Evolutionary conservation across 805 yeast genomes (phyloP).

Genomic region (Candida verbasci): DNA sequence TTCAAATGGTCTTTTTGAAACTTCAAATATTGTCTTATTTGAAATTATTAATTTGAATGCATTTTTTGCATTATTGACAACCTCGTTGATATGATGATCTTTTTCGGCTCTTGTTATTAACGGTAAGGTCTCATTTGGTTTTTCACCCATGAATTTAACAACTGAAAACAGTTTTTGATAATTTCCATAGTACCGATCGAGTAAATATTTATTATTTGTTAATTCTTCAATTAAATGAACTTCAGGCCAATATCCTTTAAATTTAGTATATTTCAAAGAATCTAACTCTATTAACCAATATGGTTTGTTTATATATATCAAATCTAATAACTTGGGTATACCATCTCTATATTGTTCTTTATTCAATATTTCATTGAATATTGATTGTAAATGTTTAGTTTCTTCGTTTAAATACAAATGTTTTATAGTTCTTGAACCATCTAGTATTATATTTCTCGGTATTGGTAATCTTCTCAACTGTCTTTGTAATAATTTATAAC

Average conservation of each 20-base stretch:
- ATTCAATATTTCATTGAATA: constrained; percentile 22
- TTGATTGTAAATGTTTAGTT: constrained; percentile 4
- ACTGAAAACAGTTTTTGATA: neutral
- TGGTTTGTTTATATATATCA: constrained; percentile 18
- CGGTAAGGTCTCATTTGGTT: neutral
- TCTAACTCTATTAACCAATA: constrained; percentile 19
- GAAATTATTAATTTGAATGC: constrained; percentile 18
- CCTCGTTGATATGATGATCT: neutral
- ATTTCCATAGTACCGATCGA: constrained; percentile 1
- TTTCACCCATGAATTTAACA: neutral
- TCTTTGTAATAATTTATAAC: constrained; percentile 4
- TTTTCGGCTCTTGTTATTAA: neutral
- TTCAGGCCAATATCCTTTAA: constrained; percentile 30
- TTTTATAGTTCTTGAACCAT: constrained; percentile 1
- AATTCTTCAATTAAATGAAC: constrained; percentile 27
- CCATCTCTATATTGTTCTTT: constrained; percentile 20
- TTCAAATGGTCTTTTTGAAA: constrained; percentile 27
- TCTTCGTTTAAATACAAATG: neutral
- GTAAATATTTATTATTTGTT: constrained; percentile 1
- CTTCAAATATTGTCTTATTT: constrained; percentile 13
- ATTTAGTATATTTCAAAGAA: constrained; percentile 15
- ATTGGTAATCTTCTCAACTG: constrained; percentile 7
- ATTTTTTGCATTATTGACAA: constrained; percentile 10
- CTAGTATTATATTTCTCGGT: constrained; percentile 1
- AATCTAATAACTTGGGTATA: constrained; percentile 23